These are phyloP conservation scores for Paraphoma sp. DNA, from an alignment of 2,329 filamentous ascomycete genomes.

Conservation along the genomic window DNA sequence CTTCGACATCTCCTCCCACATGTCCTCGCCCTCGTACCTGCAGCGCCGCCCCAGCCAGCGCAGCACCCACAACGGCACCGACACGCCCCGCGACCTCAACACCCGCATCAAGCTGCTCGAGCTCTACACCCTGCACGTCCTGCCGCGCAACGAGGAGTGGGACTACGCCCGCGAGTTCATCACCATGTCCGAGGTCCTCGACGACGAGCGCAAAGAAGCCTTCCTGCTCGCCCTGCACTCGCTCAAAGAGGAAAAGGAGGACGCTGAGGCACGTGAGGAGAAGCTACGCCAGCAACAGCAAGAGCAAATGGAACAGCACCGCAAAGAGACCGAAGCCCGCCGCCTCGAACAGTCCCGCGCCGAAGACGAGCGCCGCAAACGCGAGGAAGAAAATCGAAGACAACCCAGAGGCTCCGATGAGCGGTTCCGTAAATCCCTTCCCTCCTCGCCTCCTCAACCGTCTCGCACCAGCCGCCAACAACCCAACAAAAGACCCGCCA, in stretches of 20 bases:
- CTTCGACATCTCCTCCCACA: conserved; percentile 72
- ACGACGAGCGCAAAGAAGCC: conserved; percentile 88
- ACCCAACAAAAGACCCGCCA: conserved; percentile 40
- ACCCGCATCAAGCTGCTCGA: conserved; percentile 91
- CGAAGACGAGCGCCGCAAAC: conserved; percentile 50
- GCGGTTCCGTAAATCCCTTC: conserved; percentile 32
- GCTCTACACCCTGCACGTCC: conserved; percentile 91
- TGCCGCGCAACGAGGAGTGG: conserved; percentile 95
- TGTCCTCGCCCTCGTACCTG: conserved; percentile 55
- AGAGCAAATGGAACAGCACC: conserved; percentile 60
- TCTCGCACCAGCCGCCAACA: conserved; percentile 30
- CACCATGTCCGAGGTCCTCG: conserved; percentile 80
- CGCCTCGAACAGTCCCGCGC: conserved; percentile 49
- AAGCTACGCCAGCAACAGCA: conserved; percentile 68
- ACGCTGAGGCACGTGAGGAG: conserved; percentile 69
- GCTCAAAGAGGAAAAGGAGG: conserved; percentile 81
- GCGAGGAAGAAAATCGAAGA: conserved; percentile 46
- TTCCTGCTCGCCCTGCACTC: conserved; percentile 86
- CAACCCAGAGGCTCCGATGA: conserved; percentile 43
- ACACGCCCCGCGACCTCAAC: conserved; percentile 83
- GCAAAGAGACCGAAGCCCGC: conserved; percentile 50
- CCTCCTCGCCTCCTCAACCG: conserved; percentile 35
- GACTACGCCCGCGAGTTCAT: conserved; percentile 94
- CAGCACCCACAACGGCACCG: conserved; percentile 65
- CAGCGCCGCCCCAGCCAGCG: conserved; percentile 40